Base-by-base conservation (phyloP, 345 rosid species). In the Orychophragmus violaceus region DNA sequence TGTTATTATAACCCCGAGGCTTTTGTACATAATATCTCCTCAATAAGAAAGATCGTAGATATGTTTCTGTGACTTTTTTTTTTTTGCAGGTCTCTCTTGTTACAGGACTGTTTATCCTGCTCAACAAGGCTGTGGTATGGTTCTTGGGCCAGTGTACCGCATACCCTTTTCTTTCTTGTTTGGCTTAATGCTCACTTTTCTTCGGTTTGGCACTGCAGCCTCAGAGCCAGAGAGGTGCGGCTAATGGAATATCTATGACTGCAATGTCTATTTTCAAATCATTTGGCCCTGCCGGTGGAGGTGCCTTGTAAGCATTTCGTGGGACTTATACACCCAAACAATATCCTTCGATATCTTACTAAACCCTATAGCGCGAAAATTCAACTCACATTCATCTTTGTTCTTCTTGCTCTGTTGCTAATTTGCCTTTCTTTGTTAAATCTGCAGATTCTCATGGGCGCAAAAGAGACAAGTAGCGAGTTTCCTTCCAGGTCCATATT, bases 251-350 rank as follows among this genome's bases (percentile, higher is more conserved):
- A 36, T 70, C 74, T 41, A 70, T 61, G 74, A 59, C 68, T 0
- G 74, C 67, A 9, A 70, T 61, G 74, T 70, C 68, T 30, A 42
- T 61, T 60, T 70, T 70, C 60, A 70, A 60, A 50, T 59, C 74
- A 49, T 50, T 70, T 61, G 74, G 74, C 11, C 74, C 74, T 3
- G 74, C 74, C 1, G 61, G 67, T 49, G 68, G 74, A 60, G 68
- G 74, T 14, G 29, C 21, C 44, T 52, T 69, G 74, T 69, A 69
- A 51, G 74, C 58, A 59, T 21, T 56, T 55, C 45, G 14, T 23
- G 2, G 5, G 21, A 46, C 27, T 19, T 10, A 22, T 30, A 16
- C 36, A 36, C 27, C 27, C 9, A 24, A 44, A 21, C 42, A 30
- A 9, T 27, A 18, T 16, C 6, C 12, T 32, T 5, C 10, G 3